Conservation (phyloP, 192 early-diverging fungal genomes). For the Umbelopsis vinacea region DNA sequence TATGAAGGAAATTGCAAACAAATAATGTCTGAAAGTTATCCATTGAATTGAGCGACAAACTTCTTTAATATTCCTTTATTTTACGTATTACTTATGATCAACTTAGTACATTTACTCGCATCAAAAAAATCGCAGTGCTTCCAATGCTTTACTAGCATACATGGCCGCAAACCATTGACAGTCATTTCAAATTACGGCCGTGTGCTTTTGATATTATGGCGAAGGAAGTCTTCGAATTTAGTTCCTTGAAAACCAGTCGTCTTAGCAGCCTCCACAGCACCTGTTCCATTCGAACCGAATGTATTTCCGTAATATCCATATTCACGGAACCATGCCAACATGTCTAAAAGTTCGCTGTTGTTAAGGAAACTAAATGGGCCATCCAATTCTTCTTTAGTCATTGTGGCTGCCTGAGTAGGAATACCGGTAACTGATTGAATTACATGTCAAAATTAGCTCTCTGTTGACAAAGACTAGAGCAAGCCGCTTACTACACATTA, state of each 20-base stretch:
- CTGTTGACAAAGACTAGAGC: background rate
- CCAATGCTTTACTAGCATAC: too few species aligned
- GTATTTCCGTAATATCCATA: slow-evolving; percentile 10
- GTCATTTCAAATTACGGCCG: too few species aligned
- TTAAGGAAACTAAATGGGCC: background rate
- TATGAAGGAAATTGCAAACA: too few species aligned
- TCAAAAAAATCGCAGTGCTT: too few species aligned
- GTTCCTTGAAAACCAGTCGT: background rate
- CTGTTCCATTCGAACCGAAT: background rate
- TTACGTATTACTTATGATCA: too few species aligned
- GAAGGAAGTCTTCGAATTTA: background rate
- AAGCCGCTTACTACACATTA: background rate
- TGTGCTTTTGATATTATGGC: too few species aligned
- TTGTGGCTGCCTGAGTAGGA: background rate
- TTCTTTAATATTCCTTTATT: too few species aligned
- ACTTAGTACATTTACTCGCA: too few species aligned
- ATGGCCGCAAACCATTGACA: background rate
- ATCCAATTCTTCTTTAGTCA: background rate
- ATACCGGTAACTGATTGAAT: background rate
- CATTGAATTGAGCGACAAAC: too few species aligned
- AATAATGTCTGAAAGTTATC: too few species aligned
- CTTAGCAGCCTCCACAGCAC: background rate
- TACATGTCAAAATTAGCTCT: background rate
- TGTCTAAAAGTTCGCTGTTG: slow-evolving; percentile 10
- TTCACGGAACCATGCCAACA: slow-evolving; percentile 20